A percentile compares a stretch with the other conserved stretches of the same genome.
phyloP scores from a whole-genome alignment of 2,329 filamentous ascomycete genomes.

The Aspergillus oerlinghausenensis region DNA sequence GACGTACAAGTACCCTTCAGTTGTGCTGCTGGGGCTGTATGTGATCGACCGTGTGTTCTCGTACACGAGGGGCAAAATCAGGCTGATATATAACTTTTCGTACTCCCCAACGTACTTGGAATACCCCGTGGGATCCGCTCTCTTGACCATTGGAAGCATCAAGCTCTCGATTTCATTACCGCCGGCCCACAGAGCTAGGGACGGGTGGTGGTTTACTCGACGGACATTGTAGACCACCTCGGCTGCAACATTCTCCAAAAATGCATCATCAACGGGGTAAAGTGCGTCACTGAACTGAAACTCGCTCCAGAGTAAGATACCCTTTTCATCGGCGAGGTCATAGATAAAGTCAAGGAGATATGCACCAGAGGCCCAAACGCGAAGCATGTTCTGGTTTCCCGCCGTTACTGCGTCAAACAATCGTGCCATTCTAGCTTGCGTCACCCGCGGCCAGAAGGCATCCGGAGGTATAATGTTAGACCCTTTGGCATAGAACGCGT shows the following conservation, averaged over 20 bases:
- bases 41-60: slow-evolving; percentile 56
- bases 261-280: slow-evolving; percentile 52
- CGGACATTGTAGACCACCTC: slow-evolving; percentile 59
- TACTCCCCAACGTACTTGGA: slow-evolving; percentile 48
- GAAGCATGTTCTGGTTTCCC: slow-evolving; percentile 61
- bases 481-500: slow-evolving; percentile 61
- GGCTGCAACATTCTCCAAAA: slow-evolving; percentile 52
- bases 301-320: slow-evolving; percentile 59
- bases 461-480: slow-evolving; percentile 62
- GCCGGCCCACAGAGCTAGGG: slow-evolving; percentile 51
- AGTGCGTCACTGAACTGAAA: slow-evolving; percentile 60
- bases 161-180: slow-evolving; percentile 59
- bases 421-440: slow-evolving; percentile 46
- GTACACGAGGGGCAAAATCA: slow-evolving; percentile 53
- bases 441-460: slow-evolving; percentile 60
- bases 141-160: slow-evolving; percentile 43
- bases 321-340: slow-evolving; percentile 58
- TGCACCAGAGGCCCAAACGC: slow-evolving; percentile 58
- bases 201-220: slow-evolving; percentile 58
- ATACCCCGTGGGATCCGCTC: slow-evolving; percentile 42
- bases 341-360: slow-evolving; percentile 61
- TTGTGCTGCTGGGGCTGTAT: slow-evolving; percentile 58
- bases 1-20: slow-evolving; percentile 54
- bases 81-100: slow-evolving; percentile 54
- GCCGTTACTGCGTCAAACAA: slow-evolving; percentile 53